phyloP scores from a whole-genome alignment of 768 basidiomycete genomes.

The Ramaria sp. region DNA sequence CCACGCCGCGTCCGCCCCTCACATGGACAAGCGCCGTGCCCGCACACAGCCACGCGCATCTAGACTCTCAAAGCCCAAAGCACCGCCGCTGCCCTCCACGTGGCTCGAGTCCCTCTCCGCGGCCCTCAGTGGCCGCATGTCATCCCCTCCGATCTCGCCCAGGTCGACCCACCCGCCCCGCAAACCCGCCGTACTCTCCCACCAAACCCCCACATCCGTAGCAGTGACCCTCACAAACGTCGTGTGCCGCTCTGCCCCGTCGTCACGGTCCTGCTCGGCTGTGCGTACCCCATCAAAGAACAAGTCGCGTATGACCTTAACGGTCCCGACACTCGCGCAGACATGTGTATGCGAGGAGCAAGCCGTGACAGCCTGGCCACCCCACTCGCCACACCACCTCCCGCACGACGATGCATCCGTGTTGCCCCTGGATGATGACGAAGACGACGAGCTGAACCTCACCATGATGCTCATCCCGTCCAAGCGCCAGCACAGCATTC shows the following conservation, averaged over 20 bases:
- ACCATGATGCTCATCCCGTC: constrained; percentile 59
- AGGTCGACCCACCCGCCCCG: background rate
- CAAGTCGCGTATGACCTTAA: background rate
- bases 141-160: constrained; percentile 14
- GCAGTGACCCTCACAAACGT: constrained; percentile 43
- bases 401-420: background rate
- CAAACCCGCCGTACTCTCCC: constrained; percentile 13
- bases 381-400: background rate
- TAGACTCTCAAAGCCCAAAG: constrained; percentile 13
- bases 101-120: constrained; percentile 45
- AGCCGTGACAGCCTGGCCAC: constrained; percentile 3
- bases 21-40: constrained; percentile 10
- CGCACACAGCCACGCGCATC: constrained; percentile 9
- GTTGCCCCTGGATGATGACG: constrained; percentile 24
- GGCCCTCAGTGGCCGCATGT: constrained; percentile 23
- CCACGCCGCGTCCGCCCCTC: constrained; percentile 14
- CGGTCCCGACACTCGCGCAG: background rate
- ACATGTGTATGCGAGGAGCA: background rate
- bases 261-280: constrained; percentile 45
- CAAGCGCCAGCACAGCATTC: constrained; percentile 65
- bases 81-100: constrained; percentile 51
- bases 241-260: constrained; percentile 60
- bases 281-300: background rate
- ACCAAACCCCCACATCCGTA: constrained; percentile 23
- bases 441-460: constrained; percentile 50